phyloP scores from a whole-genome alignment of 1,139 yeast species.

The Meyerozyma sp. region DNA sequence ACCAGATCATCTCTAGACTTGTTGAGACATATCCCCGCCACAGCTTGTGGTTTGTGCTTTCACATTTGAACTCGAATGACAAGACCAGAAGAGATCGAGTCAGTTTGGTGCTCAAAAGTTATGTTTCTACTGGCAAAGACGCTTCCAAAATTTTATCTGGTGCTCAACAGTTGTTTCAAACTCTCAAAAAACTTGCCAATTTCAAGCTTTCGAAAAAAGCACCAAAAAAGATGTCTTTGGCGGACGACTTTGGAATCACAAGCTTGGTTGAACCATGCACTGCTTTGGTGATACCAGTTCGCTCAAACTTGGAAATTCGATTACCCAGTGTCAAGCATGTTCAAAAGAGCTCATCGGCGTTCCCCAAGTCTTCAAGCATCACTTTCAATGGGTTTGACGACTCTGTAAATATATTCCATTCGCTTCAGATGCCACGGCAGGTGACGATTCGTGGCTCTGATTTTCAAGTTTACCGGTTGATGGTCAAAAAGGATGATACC shows the following conservation, averaged over 20 bases:
- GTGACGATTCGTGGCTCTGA: conserved; percentile 75
- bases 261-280: conserved; percentile 49
- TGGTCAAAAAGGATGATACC: conserved; percentile 90
- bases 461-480: conserved; percentile 61
- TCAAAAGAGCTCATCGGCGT: conserved; percentile 43
- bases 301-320: conserved; percentile 63
- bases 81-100: conserved; percentile 50
- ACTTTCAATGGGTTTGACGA: conserved; percentile 58
- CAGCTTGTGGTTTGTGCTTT: conserved; percentile 78
- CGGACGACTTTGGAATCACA: conserved; percentile 41
- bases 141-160: background rate
- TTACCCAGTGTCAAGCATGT: conserved; percentile 50
- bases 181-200: conserved; percentile 32
- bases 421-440: conserved; percentile 84
- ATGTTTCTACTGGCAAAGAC: background rate
- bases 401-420: conserved; percentile 62
- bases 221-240: conserved; percentile 28
- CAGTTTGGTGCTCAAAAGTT: conserved; percentile 17
- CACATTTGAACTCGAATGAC: conserved; percentile 68
- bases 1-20: conserved; percentile 51
- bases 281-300: conserved; percentile 75
- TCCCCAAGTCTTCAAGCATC: conserved; percentile 47
- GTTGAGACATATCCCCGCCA: conserved; percentile 71
- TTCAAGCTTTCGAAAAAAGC: conserved; percentile 32
- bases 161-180: conserved; percentile 28